phyloP scores from a whole-genome alignment of 176 grass and related monocot genomes.

The Rhynchospora tenuis region DNA sequence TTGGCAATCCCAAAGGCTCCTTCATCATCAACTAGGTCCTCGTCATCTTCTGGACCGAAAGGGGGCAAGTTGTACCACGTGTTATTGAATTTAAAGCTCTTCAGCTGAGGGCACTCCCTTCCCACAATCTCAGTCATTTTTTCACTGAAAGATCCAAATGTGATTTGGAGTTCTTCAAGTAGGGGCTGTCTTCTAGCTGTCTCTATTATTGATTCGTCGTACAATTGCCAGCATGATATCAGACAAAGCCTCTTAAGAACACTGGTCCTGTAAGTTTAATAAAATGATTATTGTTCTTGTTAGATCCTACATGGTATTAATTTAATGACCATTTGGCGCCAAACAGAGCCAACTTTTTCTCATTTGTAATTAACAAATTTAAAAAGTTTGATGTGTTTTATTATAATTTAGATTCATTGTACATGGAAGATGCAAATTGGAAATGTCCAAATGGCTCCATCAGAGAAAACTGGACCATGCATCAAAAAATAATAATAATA shows the following conservation, averaged over 20 bases:
- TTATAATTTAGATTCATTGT: no score
- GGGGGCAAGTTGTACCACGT: neutral
- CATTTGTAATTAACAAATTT: no score
- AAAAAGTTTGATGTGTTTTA: no score
- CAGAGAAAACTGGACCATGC: no score
- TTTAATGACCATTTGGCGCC: no score
- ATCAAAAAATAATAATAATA: no score
- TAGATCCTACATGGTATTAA: neutral
- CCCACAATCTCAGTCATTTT: neutral
- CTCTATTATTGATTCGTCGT: neutral
- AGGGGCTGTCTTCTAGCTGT: neutral
- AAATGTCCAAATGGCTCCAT: no score
- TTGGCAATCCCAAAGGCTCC: slow-evolving; percentile 10
- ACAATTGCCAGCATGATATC: neutral
- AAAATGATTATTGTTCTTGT: neutral
- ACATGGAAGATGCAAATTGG: no score
- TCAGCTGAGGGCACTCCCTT: neutral
- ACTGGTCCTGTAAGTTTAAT: neutral
- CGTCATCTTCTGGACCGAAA: neutral
- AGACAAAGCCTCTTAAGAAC: neutral
- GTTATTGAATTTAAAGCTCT: neutral
- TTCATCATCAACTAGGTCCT: neutral
- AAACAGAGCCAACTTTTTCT: no score
- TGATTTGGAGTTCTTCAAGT: neutral
- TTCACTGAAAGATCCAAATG: neutral